phyloP scores from a whole-genome alignment of 371 early-diverging fungal genomes.

The Fennellomyces sp. region DNA sequence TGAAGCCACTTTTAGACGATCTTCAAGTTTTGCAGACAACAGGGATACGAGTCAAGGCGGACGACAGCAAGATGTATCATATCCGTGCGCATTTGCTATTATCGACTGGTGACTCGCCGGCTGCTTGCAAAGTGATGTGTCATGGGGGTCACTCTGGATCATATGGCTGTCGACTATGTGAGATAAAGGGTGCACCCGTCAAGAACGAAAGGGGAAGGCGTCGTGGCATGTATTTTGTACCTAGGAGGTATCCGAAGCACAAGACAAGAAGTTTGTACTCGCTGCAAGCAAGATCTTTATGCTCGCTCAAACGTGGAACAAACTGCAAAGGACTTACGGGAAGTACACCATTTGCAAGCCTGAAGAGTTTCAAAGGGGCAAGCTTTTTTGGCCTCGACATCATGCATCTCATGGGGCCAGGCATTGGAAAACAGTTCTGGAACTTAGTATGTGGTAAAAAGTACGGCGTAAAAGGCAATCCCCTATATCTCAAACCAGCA shows the following conservation, averaged over 20 bases:
- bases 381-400: not conserved
- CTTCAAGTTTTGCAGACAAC: not conserved
- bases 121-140: not conserved
- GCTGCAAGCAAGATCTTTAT: too few relatives aligned
- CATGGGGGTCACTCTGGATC: not conserved
- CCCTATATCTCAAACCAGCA: not conserved
- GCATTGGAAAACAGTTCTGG: not conserved
- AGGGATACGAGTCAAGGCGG: not conserved
- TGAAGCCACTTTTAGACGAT: conserved; percentile 1
- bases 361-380: not conserved
- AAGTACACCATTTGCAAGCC: not conserved
- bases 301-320: not conserved
- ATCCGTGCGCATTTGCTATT: conserved; percentile 3
- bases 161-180: conserved; percentile 10
- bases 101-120: conserved; percentile 10
- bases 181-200: not conserved
- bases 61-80: not conserved
- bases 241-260: not conserved
- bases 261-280: too few relatives aligned
- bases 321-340: not conserved
- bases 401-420: not conserved
- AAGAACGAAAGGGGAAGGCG: too few relatives aligned
- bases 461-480: not conserved
- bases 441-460: not conserved
- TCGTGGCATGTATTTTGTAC: not conserved